Conservation (phyloP, 2,329 filamentous ascomycete species). For the Neophaeococcomyces aloes region DNA sequence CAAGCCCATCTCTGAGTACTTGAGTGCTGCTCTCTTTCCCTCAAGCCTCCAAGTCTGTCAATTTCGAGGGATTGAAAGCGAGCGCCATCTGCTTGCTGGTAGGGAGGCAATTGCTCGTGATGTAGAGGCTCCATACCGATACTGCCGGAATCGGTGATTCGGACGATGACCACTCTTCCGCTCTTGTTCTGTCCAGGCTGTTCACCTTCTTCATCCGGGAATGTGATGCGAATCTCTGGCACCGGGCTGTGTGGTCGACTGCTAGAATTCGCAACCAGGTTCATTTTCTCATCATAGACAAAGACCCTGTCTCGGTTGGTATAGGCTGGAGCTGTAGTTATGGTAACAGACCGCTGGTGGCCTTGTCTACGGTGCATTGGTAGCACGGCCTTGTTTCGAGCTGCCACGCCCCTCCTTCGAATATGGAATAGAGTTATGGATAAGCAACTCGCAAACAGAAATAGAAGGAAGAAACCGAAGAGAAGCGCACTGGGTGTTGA, state of each 20-base stretch:
- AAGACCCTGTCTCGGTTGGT: conserved; percentile 59
- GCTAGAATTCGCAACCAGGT: conserved; percentile 63
- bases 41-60: conserved; percentile 84
- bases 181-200: conserved; percentile 61
- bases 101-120: conserved; percentile 67
- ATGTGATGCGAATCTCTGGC: conserved; percentile 95
- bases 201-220: conserved; percentile 83
- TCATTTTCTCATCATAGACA: conserved; percentile 69
- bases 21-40: conserved; percentile 59
- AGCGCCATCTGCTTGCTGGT: conserved; percentile 67
- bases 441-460: conserved; percentile 61
- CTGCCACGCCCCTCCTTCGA: conserved; percentile 53
- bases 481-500: conserved; percentile 59
- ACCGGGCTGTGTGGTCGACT: conserved; percentile 73
- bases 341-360: conserved; percentile 49
- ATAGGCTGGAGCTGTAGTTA: conserved; percentile 38
- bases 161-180: conserved; percentile 81
- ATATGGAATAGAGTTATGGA: conserved; percentile 60
- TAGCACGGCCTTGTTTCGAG: conserved; percentile 44
- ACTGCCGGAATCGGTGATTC: conserved; percentile 73
- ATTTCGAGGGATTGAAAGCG: conserved; percentile 92
- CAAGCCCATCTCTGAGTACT: not conserved
- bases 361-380: conserved; percentile 56
- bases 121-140: conserved; percentile 78
- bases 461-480: conserved; percentile 66